Percentiles rank a stretch among this genome's conserved stretches.
These are phyloP conservation scores for Stagonosporopsis rhizophila DNA, from an alignment of 2,329 filamentous ascomycete species.

Conservation along the genomic window DNA sequence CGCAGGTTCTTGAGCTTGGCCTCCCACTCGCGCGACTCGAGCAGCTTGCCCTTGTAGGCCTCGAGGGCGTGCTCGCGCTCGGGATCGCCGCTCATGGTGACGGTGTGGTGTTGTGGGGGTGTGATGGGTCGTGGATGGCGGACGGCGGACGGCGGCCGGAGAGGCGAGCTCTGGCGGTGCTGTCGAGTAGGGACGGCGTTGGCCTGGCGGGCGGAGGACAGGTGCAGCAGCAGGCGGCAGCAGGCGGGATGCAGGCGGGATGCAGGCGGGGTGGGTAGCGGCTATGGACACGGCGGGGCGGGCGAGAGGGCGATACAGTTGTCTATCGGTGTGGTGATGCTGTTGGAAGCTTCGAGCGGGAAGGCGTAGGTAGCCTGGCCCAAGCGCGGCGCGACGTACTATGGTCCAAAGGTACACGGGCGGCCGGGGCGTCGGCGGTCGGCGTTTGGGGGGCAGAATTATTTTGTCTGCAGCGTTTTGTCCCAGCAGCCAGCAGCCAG, in stretches of 20 bases:
- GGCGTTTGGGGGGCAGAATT: neutral
- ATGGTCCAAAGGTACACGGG: neutral
- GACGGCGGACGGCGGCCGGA: constrained; percentile 15
- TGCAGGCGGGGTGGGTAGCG: too few relatives aligned
- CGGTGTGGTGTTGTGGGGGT: constrained; percentile 2
- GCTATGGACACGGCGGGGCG: neutral
- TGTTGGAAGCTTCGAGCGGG: constrained; percentile 32
- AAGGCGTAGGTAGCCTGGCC: constrained; percentile 7
- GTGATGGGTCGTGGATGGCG: constrained; percentile 6
- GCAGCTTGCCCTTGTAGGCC: constrained; percentile 62
- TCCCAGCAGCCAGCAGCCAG: neutral
- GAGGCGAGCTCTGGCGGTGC: constrained; percentile 18
- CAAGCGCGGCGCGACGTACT: constrained; percentile 26
- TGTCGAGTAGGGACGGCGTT: constrained; percentile 1
- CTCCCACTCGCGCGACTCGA: constrained; percentile 98
- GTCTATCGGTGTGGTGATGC: constrained; percentile 14
- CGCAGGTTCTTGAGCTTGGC: constrained; percentile 94
- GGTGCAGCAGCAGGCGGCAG: neutral
- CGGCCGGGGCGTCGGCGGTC: constrained; percentile 21
- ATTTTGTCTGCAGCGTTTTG: neutral
- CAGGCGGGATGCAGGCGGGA: too few relatives aligned
- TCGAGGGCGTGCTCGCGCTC: constrained; percentile 61
- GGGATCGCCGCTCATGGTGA: constrained; percentile 53
- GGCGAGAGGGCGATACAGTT: constrained; percentile 5
- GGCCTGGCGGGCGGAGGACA: neutral